phyloP scores from a whole-genome alignment of 768 basidiomycete genomes.

The Tulasnella sp. region DNA sequence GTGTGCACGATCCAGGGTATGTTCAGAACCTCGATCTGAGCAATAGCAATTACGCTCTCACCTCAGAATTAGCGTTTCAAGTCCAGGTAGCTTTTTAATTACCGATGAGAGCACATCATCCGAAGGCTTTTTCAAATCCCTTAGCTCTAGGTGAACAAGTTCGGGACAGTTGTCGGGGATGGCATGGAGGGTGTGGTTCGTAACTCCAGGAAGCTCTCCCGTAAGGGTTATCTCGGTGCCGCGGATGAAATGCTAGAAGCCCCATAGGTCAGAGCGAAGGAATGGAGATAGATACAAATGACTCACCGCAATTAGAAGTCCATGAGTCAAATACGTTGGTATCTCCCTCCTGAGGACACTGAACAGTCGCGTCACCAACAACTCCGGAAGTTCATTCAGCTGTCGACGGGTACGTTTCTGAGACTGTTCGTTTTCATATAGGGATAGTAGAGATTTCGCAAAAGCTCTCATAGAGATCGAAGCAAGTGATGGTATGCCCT shows the following conservation, averaged over 20 bases:
- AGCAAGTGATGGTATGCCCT: background rate
- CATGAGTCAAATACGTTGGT: conserved; percentile 47
- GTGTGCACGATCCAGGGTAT: background rate
- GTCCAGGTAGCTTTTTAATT: conserved; percentile 38
- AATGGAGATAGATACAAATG: background rate
- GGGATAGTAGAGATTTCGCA: background rate
- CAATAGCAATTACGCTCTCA: conserved; percentile 28
- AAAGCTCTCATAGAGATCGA: conserved; percentile 1
- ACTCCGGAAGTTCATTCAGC: conserved; percentile 47
- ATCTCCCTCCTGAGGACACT: conserved; percentile 42
- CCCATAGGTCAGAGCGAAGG: background rate
- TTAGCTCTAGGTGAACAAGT: conserved; percentile 45
- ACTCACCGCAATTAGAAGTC: conserved; percentile 49
- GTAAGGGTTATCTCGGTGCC: conserved; percentile 45
- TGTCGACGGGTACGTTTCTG: background rate
- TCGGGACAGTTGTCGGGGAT: conserved; percentile 34
- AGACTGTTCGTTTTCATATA: background rate
- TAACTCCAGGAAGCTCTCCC: conserved; percentile 46
- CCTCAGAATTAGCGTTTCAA: conserved; percentile 50
- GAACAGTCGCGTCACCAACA: conserved; percentile 45
- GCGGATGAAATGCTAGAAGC: conserved; percentile 49
- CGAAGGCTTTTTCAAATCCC: conserved; percentile 44
- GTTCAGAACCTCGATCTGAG: background rate
- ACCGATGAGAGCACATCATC: conserved; percentile 47
- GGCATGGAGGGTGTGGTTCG: conserved; percentile 42